Conservation (phyloP, 768 basidiomycete genomes). For the Tricholoma flavovirens region DNA sequence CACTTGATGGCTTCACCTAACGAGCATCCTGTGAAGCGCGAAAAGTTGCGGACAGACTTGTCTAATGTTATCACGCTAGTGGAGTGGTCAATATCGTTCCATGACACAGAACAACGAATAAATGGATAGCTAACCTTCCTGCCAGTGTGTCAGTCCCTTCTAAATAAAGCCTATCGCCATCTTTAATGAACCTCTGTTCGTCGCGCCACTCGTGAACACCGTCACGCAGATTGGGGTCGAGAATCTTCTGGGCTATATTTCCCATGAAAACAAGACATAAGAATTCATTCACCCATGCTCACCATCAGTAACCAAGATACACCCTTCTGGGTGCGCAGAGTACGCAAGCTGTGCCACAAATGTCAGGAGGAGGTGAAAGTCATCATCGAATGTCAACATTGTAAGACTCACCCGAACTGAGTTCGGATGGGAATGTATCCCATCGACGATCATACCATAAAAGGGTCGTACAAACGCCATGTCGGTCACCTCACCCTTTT, state of each 20-base stretch:
- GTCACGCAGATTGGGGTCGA: slow-evolving; percentile 80
- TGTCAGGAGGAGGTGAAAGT: slow-evolving; percentile 1
- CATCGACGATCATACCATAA: slow-evolving; percentile 88
- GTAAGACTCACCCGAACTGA: slow-evolving; percentile 64
- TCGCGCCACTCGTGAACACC: slow-evolving; percentile 88
- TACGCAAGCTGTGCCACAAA: slow-evolving; percentile 60
- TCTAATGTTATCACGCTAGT: slow-evolving; percentile 76
- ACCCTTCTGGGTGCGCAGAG: slow-evolving; percentile 75
- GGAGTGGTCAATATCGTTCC: not conserved
- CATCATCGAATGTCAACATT: not conserved
- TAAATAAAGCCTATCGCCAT: slow-evolving; percentile 73
- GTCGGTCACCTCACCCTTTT: slow-evolving; percentile 13
- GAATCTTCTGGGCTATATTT: slow-evolving; percentile 67
- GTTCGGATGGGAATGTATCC: slow-evolving; percentile 87
- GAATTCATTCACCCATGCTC: slow-evolving; percentile 9
- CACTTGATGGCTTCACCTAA: slow-evolving; percentile 81
- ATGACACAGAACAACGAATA: not conserved
- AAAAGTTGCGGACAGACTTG: slow-evolving; percentile 82
- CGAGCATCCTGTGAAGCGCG: slow-evolving; percentile 77
- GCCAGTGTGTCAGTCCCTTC: slow-evolving; percentile 87
- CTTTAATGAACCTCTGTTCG: slow-evolving; percentile 72
- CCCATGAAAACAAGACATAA: not conserved
- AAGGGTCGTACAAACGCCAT: slow-evolving; percentile 66
- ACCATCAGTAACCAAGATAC: slow-evolving; percentile 90
- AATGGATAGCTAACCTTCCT: slow-evolving; percentile 54